Percentiles rank a stretch among this genome's conserved stretches.
phyloP scores from a whole-genome alignment of 106 monocot species.

The Dendrobium huoshanense region DNA sequence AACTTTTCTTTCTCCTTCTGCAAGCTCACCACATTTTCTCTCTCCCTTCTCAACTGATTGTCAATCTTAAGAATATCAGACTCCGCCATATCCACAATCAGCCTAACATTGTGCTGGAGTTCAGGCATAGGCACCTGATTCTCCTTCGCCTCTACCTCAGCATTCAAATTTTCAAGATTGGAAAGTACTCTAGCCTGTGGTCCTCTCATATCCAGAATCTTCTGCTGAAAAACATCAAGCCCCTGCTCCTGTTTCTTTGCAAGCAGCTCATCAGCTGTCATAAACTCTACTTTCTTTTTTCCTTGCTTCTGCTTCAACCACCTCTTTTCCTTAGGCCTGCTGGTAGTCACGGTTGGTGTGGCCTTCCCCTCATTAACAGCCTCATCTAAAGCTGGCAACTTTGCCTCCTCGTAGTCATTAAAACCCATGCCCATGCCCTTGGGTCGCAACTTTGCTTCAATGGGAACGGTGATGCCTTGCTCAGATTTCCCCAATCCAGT shows the following conservation, averaged over 20 bases:
- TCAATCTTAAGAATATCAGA: slow-evolving; percentile 77
- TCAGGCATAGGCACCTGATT: slow-evolving; percentile 90
- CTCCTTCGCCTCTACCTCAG: slow-evolving; percentile 65
- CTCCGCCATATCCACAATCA: slow-evolving; percentile 74
- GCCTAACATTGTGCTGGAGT: slow-evolving; percentile 80
- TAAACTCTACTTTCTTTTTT: slow-evolving; percentile 47
- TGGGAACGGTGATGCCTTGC: slow-evolving; percentile 65
- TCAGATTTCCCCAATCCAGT: slow-evolving; percentile 73
- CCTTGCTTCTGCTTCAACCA: slow-evolving; percentile 76
- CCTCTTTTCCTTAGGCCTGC: slow-evolving; percentile 42
- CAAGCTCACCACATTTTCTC: slow-evolving; percentile 75
- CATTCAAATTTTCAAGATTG: slow-evolving; percentile 80
- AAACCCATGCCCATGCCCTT: slow-evolving; percentile 89
- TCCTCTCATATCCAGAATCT: slow-evolving; percentile 93
- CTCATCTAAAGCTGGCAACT: slow-evolving; percentile 49
- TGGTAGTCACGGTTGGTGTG: background rate
- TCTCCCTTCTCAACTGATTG: slow-evolving; percentile 66
- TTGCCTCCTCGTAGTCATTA: slow-evolving; percentile 78
- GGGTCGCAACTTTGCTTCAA: slow-evolving; percentile 61
- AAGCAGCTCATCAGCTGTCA: slow-evolving; percentile 77
- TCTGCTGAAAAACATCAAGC: slow-evolving; percentile 64
- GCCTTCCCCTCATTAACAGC: slow-evolving; percentile 22
- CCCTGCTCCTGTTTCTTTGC: slow-evolving; percentile 73
- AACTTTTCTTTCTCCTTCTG: slow-evolving; percentile 70
- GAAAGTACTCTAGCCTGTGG: slow-evolving; percentile 75